A percentile compares a stretch with the other conserved stretches of the same genome.
phyloP scores from a whole-genome alignment of 441 rosid species.

The Isatis lusitanica region DNA sequence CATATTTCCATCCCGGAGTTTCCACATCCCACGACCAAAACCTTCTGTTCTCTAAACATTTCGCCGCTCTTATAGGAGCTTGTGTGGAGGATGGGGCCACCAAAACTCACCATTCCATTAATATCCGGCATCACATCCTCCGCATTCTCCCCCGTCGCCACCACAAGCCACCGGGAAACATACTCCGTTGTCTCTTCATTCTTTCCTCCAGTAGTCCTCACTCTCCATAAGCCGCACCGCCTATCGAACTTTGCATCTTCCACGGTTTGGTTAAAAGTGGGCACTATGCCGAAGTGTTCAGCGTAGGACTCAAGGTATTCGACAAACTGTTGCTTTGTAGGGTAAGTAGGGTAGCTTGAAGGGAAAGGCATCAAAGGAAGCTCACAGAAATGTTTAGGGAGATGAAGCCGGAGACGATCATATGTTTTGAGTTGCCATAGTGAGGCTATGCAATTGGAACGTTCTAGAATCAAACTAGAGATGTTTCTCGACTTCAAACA shows the following conservation, averaged over 20 bases:
- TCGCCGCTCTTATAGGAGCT: conserved; percentile 62
- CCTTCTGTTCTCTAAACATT: conserved; percentile 47
- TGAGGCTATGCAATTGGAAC: conserved; percentile 65
- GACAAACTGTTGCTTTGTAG: conserved; percentile 70
- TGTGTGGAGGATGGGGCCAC: conserved; percentile 61
- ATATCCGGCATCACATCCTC: conserved; percentile 58
- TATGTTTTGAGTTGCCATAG: conserved; percentile 79
- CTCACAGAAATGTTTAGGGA: conserved; percentile 73
- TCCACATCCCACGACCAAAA: conserved; percentile 87
- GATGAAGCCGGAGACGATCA: conserved; percentile 82
- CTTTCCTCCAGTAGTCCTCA: conserved; percentile 46
- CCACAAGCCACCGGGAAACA: conserved; percentile 61
- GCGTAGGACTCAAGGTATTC: conserved; percentile 53
- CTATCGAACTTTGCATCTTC: conserved; percentile 59
- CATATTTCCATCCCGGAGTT: conserved; percentile 91
- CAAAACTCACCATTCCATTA: conserved; percentile 53
- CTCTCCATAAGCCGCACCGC: conserved; percentile 50
- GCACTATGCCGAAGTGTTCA: conserved; percentile 42
- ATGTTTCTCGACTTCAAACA: conserved; percentile 63
- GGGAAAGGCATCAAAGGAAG: conserved; percentile 81
- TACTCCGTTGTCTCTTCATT: conserved; percentile 47
- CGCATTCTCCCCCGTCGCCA: conserved; percentile 83
- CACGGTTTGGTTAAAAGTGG: conserved; percentile 53
- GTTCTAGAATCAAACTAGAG: conserved; percentile 66
- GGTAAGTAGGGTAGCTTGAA: conserved; percentile 62